Conservation (phyloP, 805 yeast species). For the Priceomyces haplophilus region DNA sequence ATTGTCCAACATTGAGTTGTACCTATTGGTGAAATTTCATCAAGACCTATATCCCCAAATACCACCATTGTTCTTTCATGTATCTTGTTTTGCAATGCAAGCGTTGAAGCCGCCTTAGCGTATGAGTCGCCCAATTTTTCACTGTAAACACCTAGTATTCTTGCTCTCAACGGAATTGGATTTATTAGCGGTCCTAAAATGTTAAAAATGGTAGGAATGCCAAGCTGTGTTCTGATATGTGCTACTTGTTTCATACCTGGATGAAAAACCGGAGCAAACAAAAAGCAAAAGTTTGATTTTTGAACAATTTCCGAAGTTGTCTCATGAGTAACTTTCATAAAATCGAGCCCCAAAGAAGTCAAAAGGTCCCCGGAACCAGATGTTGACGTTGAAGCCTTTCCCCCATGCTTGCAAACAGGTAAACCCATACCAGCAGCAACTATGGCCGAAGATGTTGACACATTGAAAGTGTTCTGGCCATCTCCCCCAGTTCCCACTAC, state of each 20-base stretch:
- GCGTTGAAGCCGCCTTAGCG: conserved; percentile 71
- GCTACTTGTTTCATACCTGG: conserved; percentile 87
- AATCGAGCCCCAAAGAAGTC: conserved; percentile 76
- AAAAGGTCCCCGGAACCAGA: conserved; percentile 94
- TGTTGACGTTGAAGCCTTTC: conserved; percentile 89
- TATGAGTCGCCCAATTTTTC: conserved; percentile 76
- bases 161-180: conserved; percentile 77
- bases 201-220: conserved; percentile 92
- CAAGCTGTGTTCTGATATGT: conserved; percentile 68
- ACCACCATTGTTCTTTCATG: conserved; percentile 74
- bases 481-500: conserved; percentile 99
- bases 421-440: conserved; percentile 88
- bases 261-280: conserved; percentile 94
- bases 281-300: conserved; percentile 55
- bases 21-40: conserved; percentile 92
- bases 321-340: conserved; percentile 59
- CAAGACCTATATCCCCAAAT: conserved; percentile 88
- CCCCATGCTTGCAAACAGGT: conserved; percentile 91
- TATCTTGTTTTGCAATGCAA: conserved; percentile 50
- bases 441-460: conserved; percentile 90
- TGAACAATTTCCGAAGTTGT: conserved; percentile 60
- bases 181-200: conserved; percentile 90
- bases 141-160: conserved; percentile 88
- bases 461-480: conserved; percentile 95
- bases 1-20: conserved; percentile 77